These are phyloP conservation scores for Toxoplasma gondii DNA, from an alignment of 169 alveolate genomes.

Conservation along the genomic window DNA sequence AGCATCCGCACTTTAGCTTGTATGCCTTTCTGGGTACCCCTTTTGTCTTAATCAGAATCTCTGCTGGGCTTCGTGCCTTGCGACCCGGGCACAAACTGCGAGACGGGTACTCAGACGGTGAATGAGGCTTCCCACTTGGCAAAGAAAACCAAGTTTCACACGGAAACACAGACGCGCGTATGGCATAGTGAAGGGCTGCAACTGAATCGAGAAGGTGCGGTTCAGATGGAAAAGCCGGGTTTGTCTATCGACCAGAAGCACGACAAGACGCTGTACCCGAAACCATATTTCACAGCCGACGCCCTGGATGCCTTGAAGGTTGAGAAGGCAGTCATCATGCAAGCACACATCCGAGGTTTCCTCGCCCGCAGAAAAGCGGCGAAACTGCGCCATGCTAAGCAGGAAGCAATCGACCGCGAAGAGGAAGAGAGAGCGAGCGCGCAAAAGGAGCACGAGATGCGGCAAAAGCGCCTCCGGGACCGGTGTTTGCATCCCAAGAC, in stretches of 20 bases:
- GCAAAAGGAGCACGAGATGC: neutral
- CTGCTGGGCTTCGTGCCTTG: neutral
- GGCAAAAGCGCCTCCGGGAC: neutral
- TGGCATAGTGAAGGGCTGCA: neutral
- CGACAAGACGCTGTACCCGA: neutral
- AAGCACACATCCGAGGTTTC: neutral
- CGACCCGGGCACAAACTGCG: neutral
- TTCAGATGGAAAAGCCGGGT: constrained; percentile 25
- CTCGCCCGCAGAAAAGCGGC: neutral
- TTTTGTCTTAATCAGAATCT: neutral
- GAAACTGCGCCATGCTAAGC: neutral
- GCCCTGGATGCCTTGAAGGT: neutral
- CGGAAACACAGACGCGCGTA: constrained; percentile 26
- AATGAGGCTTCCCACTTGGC: neutral
- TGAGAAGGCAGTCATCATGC: neutral
- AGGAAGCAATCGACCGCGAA: neutral
- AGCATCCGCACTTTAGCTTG: too few relatives aligned
- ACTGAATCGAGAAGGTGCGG: constrained; percentile 19
- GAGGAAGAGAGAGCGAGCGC: neutral
- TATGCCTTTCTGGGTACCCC: neutral
- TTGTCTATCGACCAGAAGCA: neutral
- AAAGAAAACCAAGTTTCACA: neutral
- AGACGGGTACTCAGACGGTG: neutral
- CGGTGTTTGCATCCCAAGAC: constrained; percentile 27
- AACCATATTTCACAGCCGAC: neutral